Percentiles rank a stretch among this genome's conserved stretches.
Evolutionary conservation across 768 basidiomycete genomes (phyloP).

Genomic region (Filobasidium floriforme): DNA sequence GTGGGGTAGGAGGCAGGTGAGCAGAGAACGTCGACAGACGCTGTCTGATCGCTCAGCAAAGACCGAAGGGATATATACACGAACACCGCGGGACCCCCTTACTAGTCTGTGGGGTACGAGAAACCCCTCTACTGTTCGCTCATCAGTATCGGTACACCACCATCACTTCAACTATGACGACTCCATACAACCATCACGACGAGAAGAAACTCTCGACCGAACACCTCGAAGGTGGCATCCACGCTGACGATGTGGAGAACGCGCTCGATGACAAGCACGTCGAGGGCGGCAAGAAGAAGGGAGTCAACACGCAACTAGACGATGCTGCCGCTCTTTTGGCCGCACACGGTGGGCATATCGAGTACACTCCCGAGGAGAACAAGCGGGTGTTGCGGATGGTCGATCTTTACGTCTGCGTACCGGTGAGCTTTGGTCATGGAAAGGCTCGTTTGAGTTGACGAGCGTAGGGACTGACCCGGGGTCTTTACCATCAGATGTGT

Average conservation of each 20-base stretch:
- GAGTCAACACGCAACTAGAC: conserved; percentile 28
- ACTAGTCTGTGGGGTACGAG: too few species aligned
- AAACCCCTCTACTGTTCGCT: too few species aligned
- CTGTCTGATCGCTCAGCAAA: neutral
- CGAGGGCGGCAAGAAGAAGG: neutral
- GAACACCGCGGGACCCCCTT: too few species aligned
- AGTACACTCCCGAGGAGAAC: conserved; percentile 26
- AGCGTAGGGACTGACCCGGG: neutral
- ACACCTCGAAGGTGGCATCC: conserved; percentile 1
- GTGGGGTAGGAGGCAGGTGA: neutral
- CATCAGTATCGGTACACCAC: too few species aligned
- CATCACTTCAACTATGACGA: neutral
- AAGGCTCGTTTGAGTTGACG: neutral
- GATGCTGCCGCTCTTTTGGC: conserved; percentile 27
- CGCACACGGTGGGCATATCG: conserved; percentile 26
- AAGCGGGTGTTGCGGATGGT: conserved; percentile 31
- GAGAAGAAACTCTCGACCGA: conserved; percentile 15
- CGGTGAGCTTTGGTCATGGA: neutral
- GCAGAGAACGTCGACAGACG: too few species aligned
- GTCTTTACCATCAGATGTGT: neutral
- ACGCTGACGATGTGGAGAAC: neutral
- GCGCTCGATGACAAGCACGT: neutral
- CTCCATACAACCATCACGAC: neutral
- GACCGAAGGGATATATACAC: neutral
- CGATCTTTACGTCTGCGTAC: conserved; percentile 24